These are phyloP conservation scores for Suillus americanus DNA, from an alignment of 768 basidiomycete species.

Conservation along the genomic window DNA sequence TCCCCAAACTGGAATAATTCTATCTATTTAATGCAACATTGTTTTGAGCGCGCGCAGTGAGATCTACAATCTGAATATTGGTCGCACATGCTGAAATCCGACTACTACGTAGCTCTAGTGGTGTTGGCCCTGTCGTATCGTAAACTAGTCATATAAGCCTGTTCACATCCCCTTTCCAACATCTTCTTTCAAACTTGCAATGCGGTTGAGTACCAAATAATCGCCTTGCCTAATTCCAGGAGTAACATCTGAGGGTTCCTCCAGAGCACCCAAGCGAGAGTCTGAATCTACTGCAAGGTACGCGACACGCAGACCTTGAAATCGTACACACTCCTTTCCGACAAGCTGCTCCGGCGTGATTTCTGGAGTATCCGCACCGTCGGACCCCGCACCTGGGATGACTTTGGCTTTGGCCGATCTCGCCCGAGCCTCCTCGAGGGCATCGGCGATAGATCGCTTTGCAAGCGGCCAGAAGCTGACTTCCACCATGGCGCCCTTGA, in stretches of 20 bases:
- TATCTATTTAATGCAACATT: neutral
- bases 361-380: constrained; percentile 59
- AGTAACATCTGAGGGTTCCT: constrained; percentile 45
- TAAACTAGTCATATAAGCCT: neutral
- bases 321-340: constrained; percentile 90
- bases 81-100: neutral
- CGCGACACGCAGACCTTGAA: constrained; percentile 94
- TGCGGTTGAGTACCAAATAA: constrained; percentile 82
- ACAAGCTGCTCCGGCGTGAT: constrained; percentile 75
- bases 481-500: constrained; percentile 83
- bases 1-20: neutral
- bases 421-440: constrained; percentile 60
- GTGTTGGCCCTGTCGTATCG: neutral
- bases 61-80: neutral
- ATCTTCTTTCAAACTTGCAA: constrained; percentile 95
- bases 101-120: neutral
- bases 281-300: constrained; percentile 96
- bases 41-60: neutral
- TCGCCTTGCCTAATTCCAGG: constrained; percentile 65
- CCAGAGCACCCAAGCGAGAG: constrained; percentile 62
- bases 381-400: constrained; percentile 34
- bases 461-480: constrained; percentile 86
- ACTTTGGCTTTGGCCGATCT: constrained; percentile 62
- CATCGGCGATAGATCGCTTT: constrained; percentile 61
- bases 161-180: constrained; percentile 58